Percentiles rank a stretch among this genome's conserved stretches.
Conservation (phyloP, 108 stramenopile genomes). For the Pseudonitzschia multiseries region DNA sequence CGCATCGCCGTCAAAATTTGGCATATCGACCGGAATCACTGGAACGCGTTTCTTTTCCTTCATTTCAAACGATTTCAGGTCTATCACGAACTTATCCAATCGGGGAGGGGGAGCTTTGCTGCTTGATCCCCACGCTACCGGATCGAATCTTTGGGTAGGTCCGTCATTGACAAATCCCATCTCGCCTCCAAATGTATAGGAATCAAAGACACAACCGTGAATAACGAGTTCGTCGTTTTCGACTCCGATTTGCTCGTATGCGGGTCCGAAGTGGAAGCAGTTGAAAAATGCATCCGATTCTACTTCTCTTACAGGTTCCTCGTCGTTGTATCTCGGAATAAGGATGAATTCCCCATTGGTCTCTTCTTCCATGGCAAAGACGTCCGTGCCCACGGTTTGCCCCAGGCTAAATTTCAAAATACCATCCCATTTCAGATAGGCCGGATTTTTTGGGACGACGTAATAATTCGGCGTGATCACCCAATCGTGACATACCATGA, state of each 20-base stretch:
- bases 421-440: constrained; percentile 22
- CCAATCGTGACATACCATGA: constrained; percentile 39
- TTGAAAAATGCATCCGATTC: constrained; percentile 33
- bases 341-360: constrained; percentile 30
- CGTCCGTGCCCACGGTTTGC: constrained; percentile 21
- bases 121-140: background rate
- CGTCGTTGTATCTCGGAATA: constrained; percentile 19
- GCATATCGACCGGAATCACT: constrained; percentile 28
- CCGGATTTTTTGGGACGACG: constrained; percentile 34
- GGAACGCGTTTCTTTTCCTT: background rate
- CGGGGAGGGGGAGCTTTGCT: background rate
- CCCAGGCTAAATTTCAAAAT: constrained; percentile 19
- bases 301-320: constrained; percentile 18
- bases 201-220: constrained; percentile 5
- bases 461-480: constrained; percentile 30
- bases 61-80: background rate
- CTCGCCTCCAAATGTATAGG: constrained; percentile 6
- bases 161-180: constrained; percentile 6
- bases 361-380: constrained; percentile 35
- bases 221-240: background rate
- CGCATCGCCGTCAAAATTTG: constrained; percentile 23
- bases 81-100: background rate
- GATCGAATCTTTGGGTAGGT: background rate
- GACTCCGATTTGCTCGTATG: background rate
- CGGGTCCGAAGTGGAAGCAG: constrained; percentile 5